Evolutionary conservation across 306 rosid genomes (phyloP), one percentile per base, ranked within the genome.

Genomic region (Alnus rubra): DNA sequence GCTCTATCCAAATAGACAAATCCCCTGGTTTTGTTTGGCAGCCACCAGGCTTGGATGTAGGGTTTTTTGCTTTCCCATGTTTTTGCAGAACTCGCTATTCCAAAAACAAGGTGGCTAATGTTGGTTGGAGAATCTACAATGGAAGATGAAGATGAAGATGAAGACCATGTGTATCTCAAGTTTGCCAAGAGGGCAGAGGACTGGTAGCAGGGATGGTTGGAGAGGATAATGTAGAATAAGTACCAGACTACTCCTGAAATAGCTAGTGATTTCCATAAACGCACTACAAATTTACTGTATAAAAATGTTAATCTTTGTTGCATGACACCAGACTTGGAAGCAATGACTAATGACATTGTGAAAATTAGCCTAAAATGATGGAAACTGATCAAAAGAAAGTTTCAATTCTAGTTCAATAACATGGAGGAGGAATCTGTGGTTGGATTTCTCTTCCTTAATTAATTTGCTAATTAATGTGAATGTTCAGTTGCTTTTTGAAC

Each of bases 81-180:
- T 2, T 35, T 64, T 16, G 70, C 48, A 64, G 70, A 64, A 35
- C 70, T 64, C 0, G 70, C 45, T 15, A 64, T 64, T 35, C 70
- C 70, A 35, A 64, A 64, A 47, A 64, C 70, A 35, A 64, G 70
- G 70, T 64, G 70, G 70, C 23, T 2, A 35, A 64, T 64, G 70
- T 64, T 35, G 13, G 48, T 64, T 37, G 44, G 47, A 33, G 70
- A 14, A 15, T 33, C 70, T 35, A 44, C 44, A 35, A 37, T 14
- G 19, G 70, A 64, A 35, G 70, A 64, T 64, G 70, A 64, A 9
- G 70, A 64, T 35, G 68, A 62, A 33, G 37, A 33, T 33, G 37
- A 33, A 62, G 68, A 11, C 68, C 18, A 13, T 52, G 9, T 15
- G 70, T 64, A 64, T 35, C 44, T 64, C 1, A 13, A 35, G 70